Conservation (phyloP, 2,329 filamentous ascomycete genomes). For the Colletotrichum noveboracense region DNA sequence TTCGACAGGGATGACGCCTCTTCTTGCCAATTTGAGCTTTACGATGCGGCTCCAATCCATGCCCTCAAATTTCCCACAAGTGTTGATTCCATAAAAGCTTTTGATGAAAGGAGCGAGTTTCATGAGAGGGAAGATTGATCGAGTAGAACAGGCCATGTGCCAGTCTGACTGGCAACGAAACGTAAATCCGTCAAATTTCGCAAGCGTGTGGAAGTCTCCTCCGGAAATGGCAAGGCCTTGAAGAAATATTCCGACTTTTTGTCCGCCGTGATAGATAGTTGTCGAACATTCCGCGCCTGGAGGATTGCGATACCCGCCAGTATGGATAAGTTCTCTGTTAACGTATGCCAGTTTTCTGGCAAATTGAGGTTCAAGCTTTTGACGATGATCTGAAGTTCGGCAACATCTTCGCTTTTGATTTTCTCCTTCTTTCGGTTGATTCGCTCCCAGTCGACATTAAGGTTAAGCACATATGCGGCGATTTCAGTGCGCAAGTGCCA, state of each 20-base stretch:
- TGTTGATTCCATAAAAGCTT: background rate
- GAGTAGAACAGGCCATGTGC: background rate
- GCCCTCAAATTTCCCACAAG: background rate
- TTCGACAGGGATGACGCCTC: background rate
- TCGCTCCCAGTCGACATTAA: background rate
- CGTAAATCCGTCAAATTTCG: background rate
- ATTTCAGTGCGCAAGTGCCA: background rate
- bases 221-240: background rate
- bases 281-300: background rate
- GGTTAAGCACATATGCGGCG: background rate
- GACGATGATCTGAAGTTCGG: background rate
- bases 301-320: background rate
- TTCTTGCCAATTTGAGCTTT: background rate
- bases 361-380: background rate
- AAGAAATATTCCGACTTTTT: background rate
- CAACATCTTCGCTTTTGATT: background rate
- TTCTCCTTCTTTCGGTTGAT: background rate
- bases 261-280: background rate
- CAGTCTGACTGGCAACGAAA: background rate
- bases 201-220: background rate
- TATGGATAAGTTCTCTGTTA: background rate
- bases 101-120: background rate
- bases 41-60: background rate
- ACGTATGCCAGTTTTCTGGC: background rate
- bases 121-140: background rate